Conservation (phyloP, 139 green algal genomes). For the Chlorella ohadii region DNA sequence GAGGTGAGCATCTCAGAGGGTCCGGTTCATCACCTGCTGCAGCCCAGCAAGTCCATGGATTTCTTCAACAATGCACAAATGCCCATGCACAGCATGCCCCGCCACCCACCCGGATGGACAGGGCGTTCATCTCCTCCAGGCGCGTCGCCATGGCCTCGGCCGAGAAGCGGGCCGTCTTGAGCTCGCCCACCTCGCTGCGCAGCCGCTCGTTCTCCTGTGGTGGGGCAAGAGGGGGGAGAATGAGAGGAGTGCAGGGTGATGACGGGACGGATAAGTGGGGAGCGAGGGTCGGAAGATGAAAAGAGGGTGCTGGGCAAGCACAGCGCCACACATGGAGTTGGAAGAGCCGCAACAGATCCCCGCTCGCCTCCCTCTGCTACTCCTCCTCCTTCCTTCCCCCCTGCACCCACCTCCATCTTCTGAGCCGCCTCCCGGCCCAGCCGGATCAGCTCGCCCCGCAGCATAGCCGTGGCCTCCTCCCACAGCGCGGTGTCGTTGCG, state of each 20-base stretch:
- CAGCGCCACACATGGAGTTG: too few relatives aligned
- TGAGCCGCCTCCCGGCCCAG: slow-evolving; percentile 26
- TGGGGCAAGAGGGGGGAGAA: background rate
- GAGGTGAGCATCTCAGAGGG: too few relatives aligned
- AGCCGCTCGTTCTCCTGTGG: slow-evolving; percentile 27
- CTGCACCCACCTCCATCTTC: slow-evolving; percentile 24
- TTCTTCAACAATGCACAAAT: too few relatives aligned
- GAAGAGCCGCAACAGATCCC: too few relatives aligned
- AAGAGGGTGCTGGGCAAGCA: too few relatives aligned
- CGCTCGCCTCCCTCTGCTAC: background rate
- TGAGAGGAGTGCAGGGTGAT: background rate
- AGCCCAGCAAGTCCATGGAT: too few relatives aligned
- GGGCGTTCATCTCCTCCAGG: slow-evolving; percentile 44
- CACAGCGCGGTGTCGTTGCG: slow-evolving; percentile 31
- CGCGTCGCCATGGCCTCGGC: slow-evolving; percentile 33
- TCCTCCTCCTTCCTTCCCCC: background rate
- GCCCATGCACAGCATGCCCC: too few relatives aligned
- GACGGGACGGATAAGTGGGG: too few relatives aligned
- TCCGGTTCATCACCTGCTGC: too few relatives aligned
- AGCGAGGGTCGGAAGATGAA: too few relatives aligned
- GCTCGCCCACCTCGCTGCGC: slow-evolving; percentile 46
- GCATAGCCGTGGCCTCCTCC: slow-evolving; percentile 38
- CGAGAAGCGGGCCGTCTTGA: slow-evolving; percentile 40
- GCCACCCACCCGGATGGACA: slow-evolving; percentile 39
- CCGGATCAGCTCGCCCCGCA: slow-evolving; percentile 39